Evolutionary conservation across 2,329 filamentous ascomycete genomes (phyloP), one percentile per base, ranked within the genome.

Genomic region (Fusarium brachygibbosum): DNA sequence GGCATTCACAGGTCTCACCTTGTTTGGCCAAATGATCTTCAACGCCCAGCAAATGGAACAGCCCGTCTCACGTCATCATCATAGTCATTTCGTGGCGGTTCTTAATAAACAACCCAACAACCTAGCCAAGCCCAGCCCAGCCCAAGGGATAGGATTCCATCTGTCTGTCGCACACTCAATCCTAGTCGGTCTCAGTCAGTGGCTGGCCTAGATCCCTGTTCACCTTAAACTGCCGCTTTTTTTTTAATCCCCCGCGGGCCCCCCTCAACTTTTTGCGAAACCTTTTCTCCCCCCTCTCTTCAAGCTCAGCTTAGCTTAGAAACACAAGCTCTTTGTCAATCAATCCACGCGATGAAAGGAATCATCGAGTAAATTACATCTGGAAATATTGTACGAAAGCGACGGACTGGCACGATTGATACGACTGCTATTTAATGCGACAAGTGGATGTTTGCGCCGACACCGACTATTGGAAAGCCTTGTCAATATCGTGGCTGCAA

Each of bases 1-100:
- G 49, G 35, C 31, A 63, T 42, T 61, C n/a, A 45, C 17, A 25
- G 19, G 48, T 25, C 48, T n/a, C 32, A 29, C 14, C 32, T 66
- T 50, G 50, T 40, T 61, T 65, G 19, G 45, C 31, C 16, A 21
- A 19, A 23, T 46, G 44, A 63, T 63, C 63, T 50, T 49, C 29
- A 45, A 45, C 7, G 46, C 25, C 63, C 59, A 56, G 66, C 69
- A 46, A 52, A 59, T 64, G 48, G 61, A 57, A 44, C 32, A 54
- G 51, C 21, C 38, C 63, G 49, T 73, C 71, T 73, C 71, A 73
- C 71, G 71, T 73, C 71, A 73, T 73, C 71, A 60, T 69, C 55
- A 28, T 42, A 57, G 54, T 58, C 42, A 35, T 51, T 35, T 35
- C 65, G 68, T 68, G 66, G 66, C 59, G 69, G 58, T 45, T 49